These are phyloP conservation scores for Prunus davidiana DNA, from an alignment of 306 rosid genomes.

Conservation along the genomic window DNA sequence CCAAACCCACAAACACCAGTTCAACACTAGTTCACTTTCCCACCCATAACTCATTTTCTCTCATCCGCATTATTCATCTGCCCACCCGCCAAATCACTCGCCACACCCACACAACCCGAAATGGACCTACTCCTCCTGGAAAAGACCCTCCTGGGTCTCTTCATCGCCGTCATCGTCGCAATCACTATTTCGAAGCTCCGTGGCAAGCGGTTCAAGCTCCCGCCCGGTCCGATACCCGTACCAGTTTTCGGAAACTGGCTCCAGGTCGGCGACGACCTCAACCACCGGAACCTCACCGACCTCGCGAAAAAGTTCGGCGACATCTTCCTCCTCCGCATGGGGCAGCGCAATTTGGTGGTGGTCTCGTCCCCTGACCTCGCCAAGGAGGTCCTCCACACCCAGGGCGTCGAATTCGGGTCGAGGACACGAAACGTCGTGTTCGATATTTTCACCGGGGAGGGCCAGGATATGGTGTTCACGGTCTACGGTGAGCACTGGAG, in stretches of 20 bases:
- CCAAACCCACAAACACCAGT: not conserved
- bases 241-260: conserved; percentile 92
- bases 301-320: conserved; percentile 75
- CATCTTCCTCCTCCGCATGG: conserved; percentile 84
- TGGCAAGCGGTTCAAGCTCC: conserved; percentile 75
- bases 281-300: conserved; percentile 84
- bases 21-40: not conserved
- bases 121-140: conserved; percentile 89
- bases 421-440: conserved; percentile 85
- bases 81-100: not conserved
- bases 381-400: conserved; percentile 83
- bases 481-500: conserved; percentile 96
- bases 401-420: conserved; percentile 89
- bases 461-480: conserved; percentile 93
- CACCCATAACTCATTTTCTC: not conserved
- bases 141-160: conserved; percentile 68
- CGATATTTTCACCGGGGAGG: conserved; percentile 85
- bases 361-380: conserved; percentile 84
- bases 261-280: conserved; percentile 90
- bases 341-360: conserved; percentile 74
- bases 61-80: not conserved
- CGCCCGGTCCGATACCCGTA: conserved; percentile 77
- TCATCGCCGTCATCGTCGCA: conserved; percentile 47
- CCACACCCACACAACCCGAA: not conserved
- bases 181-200: conserved; percentile 57